Evolutionary conservation across 441 rosid genomes (phyloP), one percentile per base, ranked within the genome.

Genomic region (Pelargonium fulgidum): DNA sequence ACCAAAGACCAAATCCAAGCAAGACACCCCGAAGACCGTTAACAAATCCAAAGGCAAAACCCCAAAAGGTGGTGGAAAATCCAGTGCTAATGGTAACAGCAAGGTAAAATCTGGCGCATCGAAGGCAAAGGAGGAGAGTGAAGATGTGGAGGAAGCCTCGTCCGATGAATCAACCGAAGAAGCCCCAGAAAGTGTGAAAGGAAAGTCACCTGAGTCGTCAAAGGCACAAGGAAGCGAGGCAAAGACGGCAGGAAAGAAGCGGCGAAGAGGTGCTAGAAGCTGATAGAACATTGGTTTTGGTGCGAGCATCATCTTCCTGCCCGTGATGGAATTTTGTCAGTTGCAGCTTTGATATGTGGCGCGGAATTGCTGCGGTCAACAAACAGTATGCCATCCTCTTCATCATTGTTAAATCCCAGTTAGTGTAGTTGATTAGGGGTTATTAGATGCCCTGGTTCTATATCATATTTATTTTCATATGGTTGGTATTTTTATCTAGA

Each of bases 61-160:
- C 61, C 65, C 78, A 4, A 85, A 84, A 64, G 81, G 79, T 67
- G 71, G 78, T n/a, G 84, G 83, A 7, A 89, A 81, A 70, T 74
- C 87, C 26, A 75, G 67, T 62, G 68, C 65, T 11, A 85, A 79
- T 39, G 85, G 81, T 3, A 70, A 76, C 26, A 83, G 79, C 24
- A 91, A 88, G 76, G 66, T 75, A 13, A 89, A 88, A 78, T 29
- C 87, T 19, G 78, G 84, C 66, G 79, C 89, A 54, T 80, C 86
- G 0, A 88, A 89, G 83, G 80, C 33, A 16, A 85, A 84, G 76
- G 92, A 82, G 65, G 74, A 59, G 33, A 22, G 73, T 3, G 91
- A 83, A 62, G 83, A 63, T 0, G 48, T 22, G 45, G 80, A 81
- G 75, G 84, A 81, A 29, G 82, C 75, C 65, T 79, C 90, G 12